Evolutionary conservation across 2,329 filamentous ascomycete species (phyloP).

Genomic region (Fusarium circinatum): DNA sequence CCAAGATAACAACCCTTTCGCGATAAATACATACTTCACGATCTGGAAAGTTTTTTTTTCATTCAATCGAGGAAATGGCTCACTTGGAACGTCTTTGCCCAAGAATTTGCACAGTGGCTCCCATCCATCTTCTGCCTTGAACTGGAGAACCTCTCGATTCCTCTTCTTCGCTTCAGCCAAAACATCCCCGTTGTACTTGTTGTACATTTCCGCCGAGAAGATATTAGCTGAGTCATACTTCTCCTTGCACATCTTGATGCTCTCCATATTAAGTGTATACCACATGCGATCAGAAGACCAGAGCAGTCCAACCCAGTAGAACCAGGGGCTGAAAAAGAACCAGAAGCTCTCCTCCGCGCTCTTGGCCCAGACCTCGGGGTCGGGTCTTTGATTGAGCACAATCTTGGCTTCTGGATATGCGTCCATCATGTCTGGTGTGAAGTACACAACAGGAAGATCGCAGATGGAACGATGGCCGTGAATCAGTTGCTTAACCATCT

Average conservation of each 20-base stretch:
- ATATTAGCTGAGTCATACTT: neutral
- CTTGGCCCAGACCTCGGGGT: conserved; percentile 41
- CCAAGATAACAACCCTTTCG: conserved; percentile 30
- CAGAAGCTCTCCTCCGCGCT: conserved; percentile 42
- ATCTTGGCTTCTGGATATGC: conserved; percentile 50
- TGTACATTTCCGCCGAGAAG: conserved; percentile 9
- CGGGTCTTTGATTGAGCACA: conserved; percentile 47
- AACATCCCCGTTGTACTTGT: conserved; percentile 38
- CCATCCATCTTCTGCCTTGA: conserved; percentile 54
- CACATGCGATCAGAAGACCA: conserved; percentile 46
- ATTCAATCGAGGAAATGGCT: conserved; percentile 34
- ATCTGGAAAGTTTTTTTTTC: conserved; percentile 30
- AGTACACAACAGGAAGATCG: conserved; percentile 48
- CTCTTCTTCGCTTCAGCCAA: conserved; percentile 45
- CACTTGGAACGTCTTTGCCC: conserved; percentile 15
- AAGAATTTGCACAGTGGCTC: conserved; percentile 54
- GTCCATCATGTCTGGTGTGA: conserved; percentile 52
- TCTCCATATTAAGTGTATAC: conserved; percentile 35
- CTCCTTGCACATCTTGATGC: neutral
- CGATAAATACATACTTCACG: conserved; percentile 26
- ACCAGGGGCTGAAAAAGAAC: conserved; percentile 46
- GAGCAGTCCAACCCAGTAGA: conserved; percentile 40
- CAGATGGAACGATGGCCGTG: conserved; percentile 45
- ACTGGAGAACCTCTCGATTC: conserved; percentile 41
- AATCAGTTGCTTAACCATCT: conserved; percentile 46